phyloP scores from a whole-genome alignment of 805 yeast genomes.

The Barnettozyma wickerhamii region DNA sequence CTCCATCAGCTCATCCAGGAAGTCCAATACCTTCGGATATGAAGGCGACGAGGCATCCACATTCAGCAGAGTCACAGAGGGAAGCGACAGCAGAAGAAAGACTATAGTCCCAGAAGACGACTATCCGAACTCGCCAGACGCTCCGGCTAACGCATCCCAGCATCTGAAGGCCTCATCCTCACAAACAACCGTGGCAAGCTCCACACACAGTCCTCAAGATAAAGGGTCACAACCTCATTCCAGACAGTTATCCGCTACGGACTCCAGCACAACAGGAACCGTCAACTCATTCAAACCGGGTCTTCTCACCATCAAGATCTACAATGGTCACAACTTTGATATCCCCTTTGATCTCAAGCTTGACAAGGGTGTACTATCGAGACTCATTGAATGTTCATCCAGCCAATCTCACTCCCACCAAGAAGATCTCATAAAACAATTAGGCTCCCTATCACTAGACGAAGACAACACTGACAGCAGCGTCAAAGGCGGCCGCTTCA shows the following conservation, averaged over 20 bases:
- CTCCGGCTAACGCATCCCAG: background rate
- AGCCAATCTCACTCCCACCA: constrained; percentile 15
- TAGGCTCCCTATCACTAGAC: constrained; percentile 22
- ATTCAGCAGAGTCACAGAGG: background rate
- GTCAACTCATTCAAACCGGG: constrained; percentile 49
- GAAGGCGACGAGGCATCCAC: constrained; percentile 1
- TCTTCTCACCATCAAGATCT: constrained; percentile 70
- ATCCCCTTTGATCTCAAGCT: constrained; percentile 70
- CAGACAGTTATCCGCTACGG: background rate
- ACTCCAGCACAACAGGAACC: constrained; percentile 2
- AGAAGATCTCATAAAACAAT: constrained; percentile 19
- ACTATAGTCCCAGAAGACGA: constrained; percentile 7
- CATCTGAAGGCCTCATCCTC: background rate
- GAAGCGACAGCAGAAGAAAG: constrained; percentile 8
- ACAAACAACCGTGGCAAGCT: background rate
- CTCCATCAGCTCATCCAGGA: constrained; percentile 7
- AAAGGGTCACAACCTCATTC: background rate
- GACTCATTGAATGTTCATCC: constrained; percentile 56
- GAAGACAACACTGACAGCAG: constrained; percentile 17
- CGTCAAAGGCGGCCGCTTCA: constrained; percentile 13
- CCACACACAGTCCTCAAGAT: background rate
- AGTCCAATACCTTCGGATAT: background rate
- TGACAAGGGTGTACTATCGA: constrained; percentile 58
- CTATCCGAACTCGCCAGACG: background rate
- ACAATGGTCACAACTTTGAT: constrained; percentile 60